Evolutionary conservation across 805 yeast genomes (phyloP), one percentile per base, ranked within the genome.

Genomic region (Monosporozyma yasuniensis): DNA sequence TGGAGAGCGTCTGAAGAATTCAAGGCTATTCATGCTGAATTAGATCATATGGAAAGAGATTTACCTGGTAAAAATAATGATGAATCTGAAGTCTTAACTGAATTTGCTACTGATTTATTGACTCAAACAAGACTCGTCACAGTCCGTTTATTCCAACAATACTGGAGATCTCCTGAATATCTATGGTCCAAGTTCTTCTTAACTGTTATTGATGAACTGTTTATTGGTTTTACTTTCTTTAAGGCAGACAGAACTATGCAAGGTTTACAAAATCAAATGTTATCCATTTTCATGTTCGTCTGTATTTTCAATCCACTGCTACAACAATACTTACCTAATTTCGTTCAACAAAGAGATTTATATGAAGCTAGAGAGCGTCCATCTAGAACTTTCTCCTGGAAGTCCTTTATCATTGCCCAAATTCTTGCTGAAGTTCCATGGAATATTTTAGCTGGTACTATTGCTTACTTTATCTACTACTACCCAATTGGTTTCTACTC

Each of bases 181-280:
- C 72, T 77, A 56, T 82, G 80, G 81, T 77, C 76, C 58, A 84
- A 78, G 72, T 57, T 75, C 47, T 67, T 72, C 52, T 72, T 86
- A 64, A 74, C 81, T 25, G 61, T 76, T 19, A 64, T 75, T 42
- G 68, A 85, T 44, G 71, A 82, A n/a, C 57, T 84, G 35, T 83
- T 84, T 70, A 80, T 81, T 62, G 89, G 89, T 48, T 84, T 84
- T 66, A 77, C 88, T 5, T 82, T 84, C 67, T 86, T 78, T 73
- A 81, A 80, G 53, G 85, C 93, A 23, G 72, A 72, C 51, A 75
- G 72, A 19, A 73, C 87, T 2, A 61, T 76, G 45, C 91, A 80
- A 67, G 83, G 87, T 62, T 64, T 87, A 59, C 96, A 88, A 65
- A 87, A 87, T 67, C 93, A 84, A 70, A 81, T 85, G 89, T 78